These are phyloP conservation scores for Kazachstania bromeliacearum DNA, from an alignment of 805 yeast genomes.

Conservation along the genomic window DNA sequence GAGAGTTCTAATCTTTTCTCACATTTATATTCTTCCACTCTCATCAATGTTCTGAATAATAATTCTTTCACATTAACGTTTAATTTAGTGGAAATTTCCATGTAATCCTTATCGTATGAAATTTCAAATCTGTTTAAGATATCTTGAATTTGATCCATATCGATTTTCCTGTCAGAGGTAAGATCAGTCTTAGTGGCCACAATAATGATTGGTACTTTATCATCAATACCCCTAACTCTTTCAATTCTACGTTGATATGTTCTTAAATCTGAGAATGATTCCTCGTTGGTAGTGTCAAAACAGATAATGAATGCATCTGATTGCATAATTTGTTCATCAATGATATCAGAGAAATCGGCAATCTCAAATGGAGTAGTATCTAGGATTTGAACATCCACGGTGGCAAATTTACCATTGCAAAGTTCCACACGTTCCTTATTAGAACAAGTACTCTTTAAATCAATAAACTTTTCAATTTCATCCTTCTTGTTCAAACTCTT, in stretches of 20 bases:
- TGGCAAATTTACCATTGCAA: slow-evolving; percentile 3
- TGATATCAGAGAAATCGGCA: slow-evolving; percentile 18
- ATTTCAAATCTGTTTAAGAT: slow-evolving; percentile 12
- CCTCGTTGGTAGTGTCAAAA: slow-evolving; percentile 16
- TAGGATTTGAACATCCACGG: slow-evolving; percentile 16
- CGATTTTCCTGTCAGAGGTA: slow-evolving; percentile 8
- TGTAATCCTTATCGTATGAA: slow-evolving; percentile 9
- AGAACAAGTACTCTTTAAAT: no score
- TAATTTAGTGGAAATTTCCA: slow-evolving; percentile 20
- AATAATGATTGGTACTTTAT: slow-evolving; percentile 16
- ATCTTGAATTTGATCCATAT: slow-evolving; percentile 9
- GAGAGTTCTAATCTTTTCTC: neutral
- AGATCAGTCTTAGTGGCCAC: slow-evolving; percentile 18
- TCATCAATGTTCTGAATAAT: slow-evolving; percentile 9
- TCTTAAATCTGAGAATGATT: slow-evolving; percentile 15
- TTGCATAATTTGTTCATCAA: slow-evolving; percentile 20
- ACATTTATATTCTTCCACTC: slow-evolving; percentile 11
- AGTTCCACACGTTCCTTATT: neutral
- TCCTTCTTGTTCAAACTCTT: neutral
- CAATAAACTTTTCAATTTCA: neutral
- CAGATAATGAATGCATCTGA: slow-evolving; percentile 26
- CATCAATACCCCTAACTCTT: slow-evolving; percentile 11
- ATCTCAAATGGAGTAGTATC: slow-evolving; percentile 17
- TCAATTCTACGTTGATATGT: slow-evolving; percentile 15
- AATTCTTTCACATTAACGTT: slow-evolving; percentile 12